Percentiles rank a stretch among this genome's conserved stretches.
These are phyloP conservation scores for Casuarina cunninghamiana DNA, from an alignment of 306 rosid genomes.

Conservation along the genomic window DNA sequence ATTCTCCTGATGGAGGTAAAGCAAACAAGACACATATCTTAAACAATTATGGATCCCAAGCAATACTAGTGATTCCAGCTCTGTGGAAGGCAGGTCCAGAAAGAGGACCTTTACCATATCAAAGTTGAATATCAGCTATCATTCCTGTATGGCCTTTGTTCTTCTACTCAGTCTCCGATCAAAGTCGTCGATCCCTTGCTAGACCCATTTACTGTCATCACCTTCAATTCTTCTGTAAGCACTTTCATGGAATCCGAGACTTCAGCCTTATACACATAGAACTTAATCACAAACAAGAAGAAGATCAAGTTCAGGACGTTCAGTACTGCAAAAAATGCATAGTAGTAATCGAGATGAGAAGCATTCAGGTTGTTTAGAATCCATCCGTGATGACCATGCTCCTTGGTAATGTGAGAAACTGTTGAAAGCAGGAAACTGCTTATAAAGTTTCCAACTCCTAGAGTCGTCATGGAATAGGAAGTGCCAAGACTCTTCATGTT, in stretches of 20 bases:
- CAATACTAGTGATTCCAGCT: not conserved
- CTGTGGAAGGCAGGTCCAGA: not conserved
- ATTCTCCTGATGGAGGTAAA: not conserved
- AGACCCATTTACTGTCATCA: constrained; percentile 19
- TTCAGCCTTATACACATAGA: constrained; percentile 73
- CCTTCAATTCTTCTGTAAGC: constrained; percentile 65
- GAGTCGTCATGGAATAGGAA: constrained; percentile 64
- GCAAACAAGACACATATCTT: not conserved
- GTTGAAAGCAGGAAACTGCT: constrained; percentile 80
- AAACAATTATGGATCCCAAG: not conserved
- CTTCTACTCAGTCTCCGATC: not conserved
- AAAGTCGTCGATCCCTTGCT: constrained; percentile 1
- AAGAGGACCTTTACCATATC: too few species aligned
- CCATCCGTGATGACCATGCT: constrained; percentile 65
- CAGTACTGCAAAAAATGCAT: constrained; percentile 56
- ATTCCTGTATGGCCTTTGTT: not conserved
- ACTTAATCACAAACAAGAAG: constrained; percentile 41
- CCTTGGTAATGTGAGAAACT: constrained; percentile 55
- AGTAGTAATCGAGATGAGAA: constrained; percentile 82
- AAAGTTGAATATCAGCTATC: too few species aligned
- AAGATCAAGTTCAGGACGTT: constrained; percentile 33
- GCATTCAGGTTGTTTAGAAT: constrained; percentile 78
- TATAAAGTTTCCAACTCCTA: constrained; percentile 79
- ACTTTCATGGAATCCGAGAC: constrained; percentile 69
- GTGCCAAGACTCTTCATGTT: constrained; percentile 86